phyloP scores from a whole-genome alignment of 2,329 filamentous ascomycete genomes.

The Fusarium avenaceum region DNA sequence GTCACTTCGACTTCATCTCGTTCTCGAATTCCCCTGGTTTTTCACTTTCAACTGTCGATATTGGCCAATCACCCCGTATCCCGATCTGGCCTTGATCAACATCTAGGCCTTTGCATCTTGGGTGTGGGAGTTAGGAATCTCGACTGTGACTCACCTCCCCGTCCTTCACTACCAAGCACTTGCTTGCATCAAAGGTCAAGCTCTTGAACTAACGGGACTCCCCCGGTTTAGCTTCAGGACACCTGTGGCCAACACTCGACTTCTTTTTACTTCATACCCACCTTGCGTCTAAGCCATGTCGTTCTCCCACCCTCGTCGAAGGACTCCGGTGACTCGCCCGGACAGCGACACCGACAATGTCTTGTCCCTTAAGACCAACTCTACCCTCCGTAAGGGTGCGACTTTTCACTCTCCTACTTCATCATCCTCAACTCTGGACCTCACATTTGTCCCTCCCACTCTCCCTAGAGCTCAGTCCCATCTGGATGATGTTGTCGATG shows the following conservation, averaged over 20 bases:
- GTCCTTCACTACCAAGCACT: constrained; percentile 44
- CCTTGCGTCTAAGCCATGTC: constrained; percentile 62
- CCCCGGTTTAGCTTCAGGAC: constrained; percentile 52
- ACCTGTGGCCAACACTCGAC: constrained; percentile 50
- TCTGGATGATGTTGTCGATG: constrained; percentile 79
- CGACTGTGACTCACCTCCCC: constrained; percentile 53
- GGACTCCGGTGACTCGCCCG: constrained; percentile 59
- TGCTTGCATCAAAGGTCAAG: constrained; percentile 47
- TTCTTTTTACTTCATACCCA: constrained; percentile 48
- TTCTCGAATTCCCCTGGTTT: constrained; percentile 20
- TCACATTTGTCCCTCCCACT: constrained; percentile 63
- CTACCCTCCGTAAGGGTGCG: constrained; percentile 76
- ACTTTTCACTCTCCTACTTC: constrained; percentile 72
- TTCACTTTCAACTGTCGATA: constrained; percentile 29
- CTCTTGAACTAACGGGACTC: constrained; percentile 51
- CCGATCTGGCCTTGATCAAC: constrained; percentile 41
- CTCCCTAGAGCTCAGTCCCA: constrained; percentile 77
- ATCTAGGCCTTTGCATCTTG: constrained; percentile 41
- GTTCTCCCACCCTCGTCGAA: constrained; percentile 62
- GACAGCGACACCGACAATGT: constrained; percentile 51
- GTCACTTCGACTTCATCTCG: constrained; percentile 18
- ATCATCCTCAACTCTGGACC: constrained; percentile 57
- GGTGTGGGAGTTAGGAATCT: constrained; percentile 49
- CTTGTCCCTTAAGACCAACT: constrained; percentile 55
- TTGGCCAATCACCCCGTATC: constrained; percentile 43